Evolutionary conservation across 129 eudicot species (phyloP), one percentile per base, ranked within the genome.

Genomic region (Saussurea involucrata): DNA sequence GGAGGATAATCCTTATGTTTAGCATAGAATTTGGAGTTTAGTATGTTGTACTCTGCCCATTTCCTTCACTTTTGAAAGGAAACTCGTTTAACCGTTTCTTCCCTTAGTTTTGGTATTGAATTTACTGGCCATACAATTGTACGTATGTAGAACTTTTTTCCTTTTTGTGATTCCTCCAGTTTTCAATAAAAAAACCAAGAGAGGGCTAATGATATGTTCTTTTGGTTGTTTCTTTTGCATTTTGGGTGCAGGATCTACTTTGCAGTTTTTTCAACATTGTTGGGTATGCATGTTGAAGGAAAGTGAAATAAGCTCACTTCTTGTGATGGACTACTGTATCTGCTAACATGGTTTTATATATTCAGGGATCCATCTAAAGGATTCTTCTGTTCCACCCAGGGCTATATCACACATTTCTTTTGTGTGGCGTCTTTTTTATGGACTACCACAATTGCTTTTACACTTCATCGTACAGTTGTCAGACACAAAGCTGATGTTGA

Each of bases 301-400:
- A 57, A 58, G 63, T 90, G 72, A 27, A 44, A 67, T 68, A 21
- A 46, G 29, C 74, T 72, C 72, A n/a, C 69, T 82, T 78, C 75
- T 75, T 69, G 36, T 24, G 77, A 27, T 27, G 29, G 68, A 64
- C 25, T 69, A 21, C 22, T 70, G 29, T 5, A 55, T 76, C 27
- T 34, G 32, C 80, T 63, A 66, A 73, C 36, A 36, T 61, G 64
- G 55, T 28, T 31, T 66, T 82, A 20, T 63, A 66, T 57, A 42
- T 90, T 89, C 85, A 93, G 98, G 83, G 98, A 93, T 87, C 98
- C 98, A 33, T 93, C 97, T 22, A 91, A 92, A 78, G 98, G 98
- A 68, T 91, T 88, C 80, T 93, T 93, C 85, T 93, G 98, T 86
- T 90, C 84, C 80, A 92, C 97, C 75, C 98, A 93, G 81, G 98